phyloP scores from a whole-genome alignment of 768 basidiomycete species.

The Suillus clintonianus region DNA sequence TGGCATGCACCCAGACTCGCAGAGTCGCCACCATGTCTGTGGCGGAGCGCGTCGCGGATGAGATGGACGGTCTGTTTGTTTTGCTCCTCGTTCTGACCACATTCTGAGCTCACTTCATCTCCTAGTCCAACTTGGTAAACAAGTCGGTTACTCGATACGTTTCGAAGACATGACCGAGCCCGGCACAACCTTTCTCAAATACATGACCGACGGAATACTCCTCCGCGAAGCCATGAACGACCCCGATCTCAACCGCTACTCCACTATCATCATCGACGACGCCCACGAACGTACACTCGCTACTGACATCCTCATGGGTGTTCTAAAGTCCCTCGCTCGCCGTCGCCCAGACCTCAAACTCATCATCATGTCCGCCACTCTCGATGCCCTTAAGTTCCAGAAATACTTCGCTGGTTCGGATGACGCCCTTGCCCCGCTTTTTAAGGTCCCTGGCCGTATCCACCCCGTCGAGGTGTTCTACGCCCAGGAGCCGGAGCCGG shows the following conservation, averaged over 20 bases:
- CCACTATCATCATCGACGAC: slow-evolving; percentile 98
- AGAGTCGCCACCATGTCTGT: slow-evolving; percentile 98
- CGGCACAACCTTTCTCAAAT: slow-evolving; percentile 95
- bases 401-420: slow-evolving; percentile 75
- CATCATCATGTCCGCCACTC: slow-evolving; percentile 97
- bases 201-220: slow-evolving; percentile 99
- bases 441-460: slow-evolving; percentile 90
- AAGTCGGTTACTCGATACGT: slow-evolving; percentile 97
- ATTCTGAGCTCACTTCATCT: slow-evolving; percentile 1
- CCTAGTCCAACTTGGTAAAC: slow-evolving; percentile 85
- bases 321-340: slow-evolving; percentile 83
- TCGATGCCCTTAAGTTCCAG: slow-evolving; percentile 96
- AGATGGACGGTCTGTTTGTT: slow-evolving; percentile 86
- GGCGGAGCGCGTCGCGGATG: slow-evolving; percentile 97
- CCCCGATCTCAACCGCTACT: slow-evolving; percentile 83
- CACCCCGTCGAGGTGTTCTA: slow-evolving; percentile 97
- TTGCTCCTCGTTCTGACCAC: not conserved
- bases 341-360: slow-evolving; percentile 89
- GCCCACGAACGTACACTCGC: slow-evolving; percentile 98
- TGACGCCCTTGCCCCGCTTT: slow-evolving; percentile 62
- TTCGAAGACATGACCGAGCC: slow-evolving; percentile 86
- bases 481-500: slow-evolving; percentile 88
- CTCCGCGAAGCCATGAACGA: slow-evolving; percentile 99
- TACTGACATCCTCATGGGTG: slow-evolving; percentile 97
- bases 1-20: slow-evolving; percentile 96